phyloP scores from a whole-genome alignment of 805 yeast genomes.

The Spathaspora girioi region DNA sequence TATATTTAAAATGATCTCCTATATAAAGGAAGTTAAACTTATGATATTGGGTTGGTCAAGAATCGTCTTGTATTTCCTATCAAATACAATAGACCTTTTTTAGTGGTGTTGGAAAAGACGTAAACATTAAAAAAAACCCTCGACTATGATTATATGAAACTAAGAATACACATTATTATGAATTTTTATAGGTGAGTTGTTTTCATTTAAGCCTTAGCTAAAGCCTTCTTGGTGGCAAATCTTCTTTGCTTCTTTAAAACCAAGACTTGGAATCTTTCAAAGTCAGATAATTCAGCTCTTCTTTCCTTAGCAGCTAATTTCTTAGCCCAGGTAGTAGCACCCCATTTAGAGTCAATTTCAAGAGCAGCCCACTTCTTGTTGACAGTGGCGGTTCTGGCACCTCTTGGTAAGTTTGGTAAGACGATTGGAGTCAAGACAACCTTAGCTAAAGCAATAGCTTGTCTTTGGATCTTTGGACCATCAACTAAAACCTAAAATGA shows the following conservation, averaged over 20 bases:
- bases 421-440: slow-evolving; percentile 92
- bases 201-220: slow-evolving; percentile 85
- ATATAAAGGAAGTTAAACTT: not conserved
- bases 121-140: slow-evolving; percentile 21
- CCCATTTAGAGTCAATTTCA: slow-evolving; percentile 87
- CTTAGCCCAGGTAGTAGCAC: slow-evolving; percentile 94
- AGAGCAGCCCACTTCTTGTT: slow-evolving; percentile 92
- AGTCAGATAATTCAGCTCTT: slow-evolving; percentile 91
- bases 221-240: slow-evolving; percentile 91
- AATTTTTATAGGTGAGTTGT: not conserved
- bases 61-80: not conserved
- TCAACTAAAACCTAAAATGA: slow-evolving; percentile 75
- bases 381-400: slow-evolving; percentile 82
- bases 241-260: slow-evolving; percentile 97
- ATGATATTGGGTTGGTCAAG: not conserved
- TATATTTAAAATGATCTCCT: not conserved
- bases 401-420: slow-evolving; percentile 85
- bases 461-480: slow-evolving; percentile 96
- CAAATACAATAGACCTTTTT: not conserved
- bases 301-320: slow-evolving; percentile 93
- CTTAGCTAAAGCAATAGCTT: slow-evolving; percentile 81
- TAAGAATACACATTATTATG: slow-evolving; percentile 9
- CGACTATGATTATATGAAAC: slow-evolving; percentile 25
- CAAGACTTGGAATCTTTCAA: slow-evolving; percentile 99
- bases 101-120: not conserved